These are phyloP conservation scores for Peronospora tabacina DNA, from an alignment of 352 stramenopile genomes.

Conservation along the genomic window DNA sequence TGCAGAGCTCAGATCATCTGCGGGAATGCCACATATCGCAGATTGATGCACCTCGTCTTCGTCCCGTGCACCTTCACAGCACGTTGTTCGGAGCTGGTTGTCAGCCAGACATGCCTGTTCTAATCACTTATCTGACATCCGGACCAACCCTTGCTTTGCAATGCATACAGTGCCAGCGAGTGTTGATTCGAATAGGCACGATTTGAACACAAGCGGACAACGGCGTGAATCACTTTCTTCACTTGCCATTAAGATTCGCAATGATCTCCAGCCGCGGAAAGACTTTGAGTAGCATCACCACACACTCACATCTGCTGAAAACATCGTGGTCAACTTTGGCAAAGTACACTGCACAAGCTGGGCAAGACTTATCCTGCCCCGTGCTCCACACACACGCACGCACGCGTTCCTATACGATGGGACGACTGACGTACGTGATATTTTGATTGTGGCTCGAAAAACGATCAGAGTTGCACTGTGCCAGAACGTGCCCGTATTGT, in stretches of 20 bases:
- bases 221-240: background rate
- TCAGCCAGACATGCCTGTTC: background rate
- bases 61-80: background rate
- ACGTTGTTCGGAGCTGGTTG: background rate
- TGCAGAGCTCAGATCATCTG: constrained; percentile 18
- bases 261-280: background rate
- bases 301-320: constrained; percentile 7
- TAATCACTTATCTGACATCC: background rate
- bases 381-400: constrained; percentile 24
- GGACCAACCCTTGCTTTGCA: constrained; percentile 4
- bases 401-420: constrained; percentile 29
- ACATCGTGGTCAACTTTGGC: constrained; percentile 1
- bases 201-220: constrained; percentile 5
- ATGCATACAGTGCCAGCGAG: constrained; percentile 11
- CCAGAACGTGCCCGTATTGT: constrained; percentile 8
- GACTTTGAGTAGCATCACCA: background rate
- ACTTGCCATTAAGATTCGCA: background rate
- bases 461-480: constrained; percentile 3
- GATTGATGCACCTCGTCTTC: constrained; percentile 5
- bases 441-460: constrained; percentile 30
- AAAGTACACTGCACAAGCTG: constrained; percentile 1
- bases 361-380: constrained; percentile 15
- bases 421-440: constrained; percentile 33
- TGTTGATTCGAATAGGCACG: constrained; percentile 22
- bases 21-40: constrained; percentile 25